Evolutionary conservation across 495 filamentous ascomycete species (phyloP).

Genomic region (Talaromyces liani): DNA sequence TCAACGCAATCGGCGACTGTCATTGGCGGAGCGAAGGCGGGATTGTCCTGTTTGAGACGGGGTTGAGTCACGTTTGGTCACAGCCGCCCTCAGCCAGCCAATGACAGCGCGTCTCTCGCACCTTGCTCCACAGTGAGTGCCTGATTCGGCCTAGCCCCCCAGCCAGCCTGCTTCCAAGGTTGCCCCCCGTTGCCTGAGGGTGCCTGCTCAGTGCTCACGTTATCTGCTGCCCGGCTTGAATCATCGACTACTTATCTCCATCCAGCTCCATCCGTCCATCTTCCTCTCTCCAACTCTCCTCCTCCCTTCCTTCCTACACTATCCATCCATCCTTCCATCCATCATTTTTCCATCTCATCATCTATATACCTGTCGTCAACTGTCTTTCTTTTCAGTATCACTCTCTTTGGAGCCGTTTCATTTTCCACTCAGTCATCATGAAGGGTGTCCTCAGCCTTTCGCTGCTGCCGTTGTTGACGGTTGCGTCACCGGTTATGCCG

Average conservation of each 20-base stretch:
- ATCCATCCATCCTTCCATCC: constrained; percentile 27
- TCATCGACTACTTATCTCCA: constrained; percentile 13
- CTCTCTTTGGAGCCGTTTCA: constrained; percentile 12
- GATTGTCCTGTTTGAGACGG: neutral
- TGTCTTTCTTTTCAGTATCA: constrained; percentile 12
- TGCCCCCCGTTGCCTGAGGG: neutral
- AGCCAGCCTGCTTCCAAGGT: neutral
- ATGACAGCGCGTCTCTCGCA: neutral
- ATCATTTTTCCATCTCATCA: constrained; percentile 21
- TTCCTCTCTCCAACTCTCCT: constrained; percentile 19
- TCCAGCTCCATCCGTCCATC: constrained; percentile 20
- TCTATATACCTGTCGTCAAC: constrained; percentile 11
- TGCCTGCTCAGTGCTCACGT: constrained; percentile 17
- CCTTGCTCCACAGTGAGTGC: neutral
- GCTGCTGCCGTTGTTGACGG: constrained; percentile 56
- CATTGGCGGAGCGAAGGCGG: neutral
- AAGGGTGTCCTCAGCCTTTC: constrained; percentile 61
- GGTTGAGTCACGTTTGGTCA: neutral
- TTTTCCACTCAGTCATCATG: constrained; percentile 49
- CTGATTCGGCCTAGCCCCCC: neutral
- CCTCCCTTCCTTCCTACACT: constrained; percentile 37
- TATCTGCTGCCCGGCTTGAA: neutral
- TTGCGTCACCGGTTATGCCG: constrained; percentile 68
- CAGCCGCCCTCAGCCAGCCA: neutral
- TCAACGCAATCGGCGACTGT: neutral